phyloP scores from a whole-genome alignment of 257 asterid species.

The Jaltomata sinuosa region DNA sequence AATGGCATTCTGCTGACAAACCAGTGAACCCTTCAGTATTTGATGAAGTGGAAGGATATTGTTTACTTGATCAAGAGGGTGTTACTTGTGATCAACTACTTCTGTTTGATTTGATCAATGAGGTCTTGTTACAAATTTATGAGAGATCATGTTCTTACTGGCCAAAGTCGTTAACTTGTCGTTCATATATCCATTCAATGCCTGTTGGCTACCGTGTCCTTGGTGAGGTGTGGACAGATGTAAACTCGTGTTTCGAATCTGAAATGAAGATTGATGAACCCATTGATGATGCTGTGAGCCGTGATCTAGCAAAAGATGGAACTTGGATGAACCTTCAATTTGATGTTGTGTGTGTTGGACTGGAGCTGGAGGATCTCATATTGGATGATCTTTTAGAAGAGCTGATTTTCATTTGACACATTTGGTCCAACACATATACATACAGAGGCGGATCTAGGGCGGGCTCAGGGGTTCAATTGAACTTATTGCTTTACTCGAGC shows the following conservation, averaged over 20 bases:
- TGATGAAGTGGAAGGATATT: slow-evolving; percentile 35
- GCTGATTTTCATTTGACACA: slow-evolving; percentile 10
- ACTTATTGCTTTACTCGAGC: neutral
- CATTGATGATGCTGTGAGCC: slow-evolving; percentile 45
- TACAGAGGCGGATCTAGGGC: neutral
- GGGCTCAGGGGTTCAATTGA: neutral
- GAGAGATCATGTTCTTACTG: slow-evolving; percentile 59
- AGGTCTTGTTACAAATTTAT: slow-evolving; percentile 45
- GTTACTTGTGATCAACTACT: slow-evolving; percentile 34
- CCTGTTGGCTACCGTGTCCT: slow-evolving; percentile 54
- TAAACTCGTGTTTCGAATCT: slow-evolving; percentile 29
- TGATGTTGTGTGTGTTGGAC: slow-evolving; percentile 63
- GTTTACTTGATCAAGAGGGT: slow-evolving; percentile 19
- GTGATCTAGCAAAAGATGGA: slow-evolving; percentile 35
- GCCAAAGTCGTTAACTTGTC: slow-evolving; percentile 44
- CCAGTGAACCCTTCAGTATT: slow-evolving; percentile 49
- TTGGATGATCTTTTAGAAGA: slow-evolving; percentile 65
- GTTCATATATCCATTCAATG: slow-evolving; percentile 40
- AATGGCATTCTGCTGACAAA: slow-evolving; percentile 49
- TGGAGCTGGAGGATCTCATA: slow-evolving; percentile 55
- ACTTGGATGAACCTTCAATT: slow-evolving; percentile 78
- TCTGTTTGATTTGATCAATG: slow-evolving; percentile 59
- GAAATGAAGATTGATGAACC: slow-evolving; percentile 28
- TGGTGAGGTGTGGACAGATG: slow-evolving; percentile 63
- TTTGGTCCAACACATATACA: neutral